Evolutionary conservation across 768 basidiomycete species (phyloP).

Genomic region (Ephemerocybe angulata): DNA sequence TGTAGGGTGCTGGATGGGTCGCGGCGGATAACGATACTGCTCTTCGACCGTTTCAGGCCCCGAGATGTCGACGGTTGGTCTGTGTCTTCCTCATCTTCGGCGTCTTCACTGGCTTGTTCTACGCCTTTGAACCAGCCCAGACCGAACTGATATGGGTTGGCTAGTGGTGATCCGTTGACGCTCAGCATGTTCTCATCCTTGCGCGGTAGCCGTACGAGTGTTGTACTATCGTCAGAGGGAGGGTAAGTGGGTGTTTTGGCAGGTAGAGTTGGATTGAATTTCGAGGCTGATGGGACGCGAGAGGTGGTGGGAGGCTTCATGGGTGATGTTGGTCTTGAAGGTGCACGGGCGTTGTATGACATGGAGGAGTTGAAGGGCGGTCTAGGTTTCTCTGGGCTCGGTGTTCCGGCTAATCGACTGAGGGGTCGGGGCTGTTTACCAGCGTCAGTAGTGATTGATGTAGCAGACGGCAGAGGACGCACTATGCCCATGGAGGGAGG

Average conservation of each 20-base stretch:
- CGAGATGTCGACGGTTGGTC: constrained; percentile 21
- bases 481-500: constrained; percentile 36
- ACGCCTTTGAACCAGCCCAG: constrained; percentile 53
- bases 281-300: constrained; percentile 56
- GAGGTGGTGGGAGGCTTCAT: constrained; percentile 37
- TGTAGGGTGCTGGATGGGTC: constrained; percentile 47
- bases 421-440: constrained; percentile 28
- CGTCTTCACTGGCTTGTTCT: constrained; percentile 34
- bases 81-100: constrained; percentile 25
- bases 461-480: constrained; percentile 13
- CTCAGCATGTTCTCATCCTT: constrained; percentile 78
- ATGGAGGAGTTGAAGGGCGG: constrained; percentile 41
- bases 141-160: constrained; percentile 72
- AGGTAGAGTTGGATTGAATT: constrained; percentile 70
- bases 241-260: constrained; percentile 55
- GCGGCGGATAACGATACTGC: constrained; percentile 58
- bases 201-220: constrained; percentile 58
- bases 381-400: constrained; percentile 45
- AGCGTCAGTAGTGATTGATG: background rate
- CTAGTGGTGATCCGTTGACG: constrained; percentile 77
- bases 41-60: constrained; percentile 47
- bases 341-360: constrained; percentile 28
- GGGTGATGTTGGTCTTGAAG: constrained; percentile 49
- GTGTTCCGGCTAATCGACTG: constrained; percentile 35
- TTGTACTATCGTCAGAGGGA: constrained; percentile 27